These are phyloP conservation scores for Takashimella tepidaria DNA, from an alignment of 1,284 basidiomycete genomes.

Conservation along the genomic window DNA sequence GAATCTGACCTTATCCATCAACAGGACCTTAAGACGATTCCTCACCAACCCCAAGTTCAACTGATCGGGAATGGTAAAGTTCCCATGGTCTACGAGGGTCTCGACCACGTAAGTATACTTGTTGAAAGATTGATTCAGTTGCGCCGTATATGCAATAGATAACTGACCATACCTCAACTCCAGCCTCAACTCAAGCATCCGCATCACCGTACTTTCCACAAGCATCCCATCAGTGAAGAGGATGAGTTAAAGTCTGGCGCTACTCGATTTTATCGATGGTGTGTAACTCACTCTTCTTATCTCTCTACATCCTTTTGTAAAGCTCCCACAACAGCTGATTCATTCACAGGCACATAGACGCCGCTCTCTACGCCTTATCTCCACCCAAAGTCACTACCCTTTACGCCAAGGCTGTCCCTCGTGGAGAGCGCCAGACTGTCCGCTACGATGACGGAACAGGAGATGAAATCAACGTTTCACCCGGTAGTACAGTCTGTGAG, in stretches of 20 bases:
- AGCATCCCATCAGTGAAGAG: constrained; percentile 66
- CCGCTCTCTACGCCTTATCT: constrained; percentile 77
- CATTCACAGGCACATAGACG: constrained; percentile 68
- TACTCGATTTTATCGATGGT: constrained; percentile 84
- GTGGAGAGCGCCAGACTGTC: constrained; percentile 61
- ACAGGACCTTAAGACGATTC: constrained; percentile 74
- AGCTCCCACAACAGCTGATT: too few relatives aligned
- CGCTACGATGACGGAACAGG: constrained; percentile 86
- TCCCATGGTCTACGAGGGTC: constrained; percentile 65
- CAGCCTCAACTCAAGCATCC: constrained; percentile 61
- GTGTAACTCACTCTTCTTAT: too few relatives aligned
- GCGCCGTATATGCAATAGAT: not conserved
- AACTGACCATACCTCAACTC: not conserved
- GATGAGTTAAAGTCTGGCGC: constrained; percentile 64
- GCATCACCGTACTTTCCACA: constrained; percentile 84
- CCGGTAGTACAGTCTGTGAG: constrained; percentile 80
- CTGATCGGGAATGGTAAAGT: constrained; percentile 73
- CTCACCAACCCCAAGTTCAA: constrained; percentile 76
- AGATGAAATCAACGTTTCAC: constrained; percentile 72
- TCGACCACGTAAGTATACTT: constrained; percentile 55
- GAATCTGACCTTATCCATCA: too few relatives aligned
- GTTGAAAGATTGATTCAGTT: too few relatives aligned
- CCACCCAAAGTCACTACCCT: constrained; percentile 88
- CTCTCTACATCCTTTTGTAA: not conserved
- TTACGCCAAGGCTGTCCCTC: constrained; percentile 70